A percentile compares a stretch with the other conserved stretches of the same genome.
Conservation (phyloP, 2,329 filamentous ascomycete species). For the Mycocentrospora acerina region DNA sequence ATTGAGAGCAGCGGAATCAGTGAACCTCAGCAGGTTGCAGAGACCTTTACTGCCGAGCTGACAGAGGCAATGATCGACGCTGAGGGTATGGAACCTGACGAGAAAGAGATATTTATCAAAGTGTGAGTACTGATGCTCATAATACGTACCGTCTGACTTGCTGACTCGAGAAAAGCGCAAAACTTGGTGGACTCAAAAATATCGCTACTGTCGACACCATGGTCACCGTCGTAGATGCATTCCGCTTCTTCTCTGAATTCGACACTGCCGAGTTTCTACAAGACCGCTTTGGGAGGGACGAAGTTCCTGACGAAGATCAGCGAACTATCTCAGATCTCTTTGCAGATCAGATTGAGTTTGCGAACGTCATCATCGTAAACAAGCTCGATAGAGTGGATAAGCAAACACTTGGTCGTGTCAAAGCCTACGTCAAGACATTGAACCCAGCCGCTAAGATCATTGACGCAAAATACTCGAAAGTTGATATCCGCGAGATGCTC, state of each 20-base stretch:
- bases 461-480: constrained; percentile 59
- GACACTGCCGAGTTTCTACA: constrained; percentile 69
- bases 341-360: constrained; percentile 77
- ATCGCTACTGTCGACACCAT: constrained; percentile 70
- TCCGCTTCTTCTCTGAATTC: constrained; percentile 72
- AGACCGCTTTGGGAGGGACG: constrained; percentile 59
- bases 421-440: constrained; percentile 59
- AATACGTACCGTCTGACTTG: too few species aligned
- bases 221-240: constrained; percentile 72
- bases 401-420: constrained; percentile 50
- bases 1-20: constrained; percentile 73
- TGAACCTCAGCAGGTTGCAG: constrained; percentile 72
- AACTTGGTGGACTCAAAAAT: constrained; percentile 62
- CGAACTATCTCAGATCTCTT: constrained; percentile 73
- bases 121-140: constrained; percentile 50
- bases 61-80: constrained; percentile 50
- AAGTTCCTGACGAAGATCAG: constrained; percentile 65
- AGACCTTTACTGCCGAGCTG: constrained; percentile 64
- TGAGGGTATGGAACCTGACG: constrained; percentile 45
- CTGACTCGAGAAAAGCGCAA: constrained; percentile 21
- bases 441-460: constrained; percentile 68
- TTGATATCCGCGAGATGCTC: constrained; percentile 64
- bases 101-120: constrained; percentile 48
- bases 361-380: constrained; percentile 71
- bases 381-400: constrained; percentile 64